Base-by-base conservation (phyloP, 768 basidiomycete species). In the Mycena latifolia region DNA sequence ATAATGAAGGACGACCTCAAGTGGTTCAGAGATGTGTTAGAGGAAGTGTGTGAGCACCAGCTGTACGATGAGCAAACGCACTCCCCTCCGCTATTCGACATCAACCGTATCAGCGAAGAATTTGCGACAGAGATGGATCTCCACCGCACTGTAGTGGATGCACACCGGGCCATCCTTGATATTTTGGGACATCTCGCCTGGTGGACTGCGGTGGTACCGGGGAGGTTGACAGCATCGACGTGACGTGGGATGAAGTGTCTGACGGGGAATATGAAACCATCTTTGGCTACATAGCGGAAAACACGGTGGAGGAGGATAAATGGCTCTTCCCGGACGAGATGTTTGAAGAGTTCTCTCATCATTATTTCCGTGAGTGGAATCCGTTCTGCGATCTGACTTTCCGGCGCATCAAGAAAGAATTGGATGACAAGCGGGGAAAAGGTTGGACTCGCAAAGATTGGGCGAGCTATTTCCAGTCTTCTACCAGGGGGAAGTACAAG, bases 341-440 rank as follows among this genome's bases (percentile, higher is more conserved):
- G n/a, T 0, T 61, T 3, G 52, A 54, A 27, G 60, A 61, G 20
- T 31, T 12, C 4, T 61, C 60, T 14, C 17, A 53, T 3, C 60
- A 61, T 22, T 54, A 54, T 9, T 37, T 11, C 17, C 29, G 60
- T 2, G 52, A 61, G n/a, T 61, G 60, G 60, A 61, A 61, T 20
- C 41, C 52, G 12, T 61, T 45, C 41, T 61, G 60, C 18, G 60
- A 61, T 17, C 31, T 20, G 1, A 54, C 51, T 6, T 61, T 54
- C 25, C 7, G 2, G 4, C 45, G 24, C 2, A 17, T 61, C 3
- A 45, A 54, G 28, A 8, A 10, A 0, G 52, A 53, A 12, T 5
- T 54, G 0, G 52, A 52, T 12, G 20, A 31, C 1, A 28, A n/a
- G 15, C 2, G 39, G 15, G 59, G 28, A 5, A 28, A 20, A 4